Percentiles rank a stretch among this genome's conserved stretches.
Evolutionary conservation across 1,284 basidiomycete species (phyloP).

Genomic region (Marasmius oreades): DNA sequence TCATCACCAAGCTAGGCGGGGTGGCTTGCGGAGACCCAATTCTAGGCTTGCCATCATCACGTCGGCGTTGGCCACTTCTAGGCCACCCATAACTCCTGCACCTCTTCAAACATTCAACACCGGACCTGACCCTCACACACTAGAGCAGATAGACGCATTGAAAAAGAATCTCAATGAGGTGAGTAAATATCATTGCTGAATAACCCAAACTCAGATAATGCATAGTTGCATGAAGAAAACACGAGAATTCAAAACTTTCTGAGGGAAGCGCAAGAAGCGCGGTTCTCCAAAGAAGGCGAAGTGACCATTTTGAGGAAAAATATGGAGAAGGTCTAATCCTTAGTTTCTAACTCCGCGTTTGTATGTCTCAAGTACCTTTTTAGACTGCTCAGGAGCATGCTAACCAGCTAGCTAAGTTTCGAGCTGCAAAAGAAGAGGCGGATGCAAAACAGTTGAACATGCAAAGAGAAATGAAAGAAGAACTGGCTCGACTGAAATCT

Average conservation of each 20-base stretch:
- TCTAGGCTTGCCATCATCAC: not conserved
- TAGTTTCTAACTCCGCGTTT: not conserved
- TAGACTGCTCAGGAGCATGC: slow-evolving; percentile 59
- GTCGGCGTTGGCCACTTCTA: not conserved
- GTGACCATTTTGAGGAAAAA: slow-evolving; percentile 53
- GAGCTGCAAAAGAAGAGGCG: slow-evolving; percentile 54
- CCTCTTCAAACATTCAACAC: slow-evolving; percentile 4
- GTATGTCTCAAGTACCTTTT: not conserved
- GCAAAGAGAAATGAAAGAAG: slow-evolving; percentile 58
- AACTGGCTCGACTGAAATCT: slow-evolving; percentile 67
- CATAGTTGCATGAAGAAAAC: slow-evolving; percentile 50
- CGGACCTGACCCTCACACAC: slow-evolving; percentile 4
- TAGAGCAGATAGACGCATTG: slow-evolving; percentile 27
- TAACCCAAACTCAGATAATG: slow-evolving; percentile 11
- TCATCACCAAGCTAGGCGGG: not conserved
- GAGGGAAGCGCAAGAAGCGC: slow-evolving; percentile 44
- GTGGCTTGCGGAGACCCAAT: not conserved
- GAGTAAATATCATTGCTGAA: slow-evolving; percentile 10
- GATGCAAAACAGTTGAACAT: slow-evolving; percentile 51
- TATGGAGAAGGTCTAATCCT: slow-evolving; percentile 48
- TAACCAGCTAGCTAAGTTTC: slow-evolving; percentile 53
- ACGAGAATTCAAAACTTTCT: slow-evolving; percentile 39
- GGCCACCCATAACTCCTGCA: not conserved
- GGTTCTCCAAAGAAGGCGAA: slow-evolving; percentile 57
- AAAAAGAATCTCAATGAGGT: slow-evolving; percentile 48